phyloP scores from a whole-genome alignment of 192 early-diverging fungal species.

The Piromyces finnis region DNA sequence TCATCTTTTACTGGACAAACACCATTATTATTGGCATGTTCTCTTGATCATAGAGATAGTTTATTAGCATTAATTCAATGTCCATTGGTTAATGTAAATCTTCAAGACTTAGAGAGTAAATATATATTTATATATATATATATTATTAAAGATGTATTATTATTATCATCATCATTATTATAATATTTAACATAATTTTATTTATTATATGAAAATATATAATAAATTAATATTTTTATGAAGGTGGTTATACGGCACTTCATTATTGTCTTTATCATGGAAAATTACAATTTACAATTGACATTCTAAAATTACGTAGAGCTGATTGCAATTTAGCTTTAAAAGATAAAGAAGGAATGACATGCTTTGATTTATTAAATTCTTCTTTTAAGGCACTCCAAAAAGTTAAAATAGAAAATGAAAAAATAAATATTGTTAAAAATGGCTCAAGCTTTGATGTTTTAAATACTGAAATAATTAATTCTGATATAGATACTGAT shows the following conservation, averaged over 20 bases:
- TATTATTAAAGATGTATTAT: too few relatives aligned
- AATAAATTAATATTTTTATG: too few relatives aligned
- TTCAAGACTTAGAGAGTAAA: conserved; percentile 32
- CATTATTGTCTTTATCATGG: conserved; percentile 48
- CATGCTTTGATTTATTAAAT: conserved; percentile 23
- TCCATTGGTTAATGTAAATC: conserved; percentile 31
- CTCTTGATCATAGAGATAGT: neutral
- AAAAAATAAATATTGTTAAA: neutral
- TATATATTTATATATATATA: neutral
- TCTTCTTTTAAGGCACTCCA: neutral
- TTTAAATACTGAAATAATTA: neutral
- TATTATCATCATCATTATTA: too few relatives aligned
- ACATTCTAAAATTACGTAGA: conserved; percentile 14
- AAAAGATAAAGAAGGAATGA: conserved; percentile 27
- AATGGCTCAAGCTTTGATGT: neutral
- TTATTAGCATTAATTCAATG: conserved; percentile 2
- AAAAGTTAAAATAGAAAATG: neutral
- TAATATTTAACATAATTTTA: too few relatives aligned
- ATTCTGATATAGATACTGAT: neutral
- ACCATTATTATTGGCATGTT: neutral
- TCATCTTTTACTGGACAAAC: neutral
- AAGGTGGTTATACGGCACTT: conserved; percentile 41
- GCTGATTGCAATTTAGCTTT: conserved; percentile 22
- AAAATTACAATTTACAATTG: conserved; percentile 24
- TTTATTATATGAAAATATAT: too few relatives aligned